These are phyloP conservation scores for Eucalyptus camaldulensis DNA, from an alignment of 345 rosid genomes.

Conservation along the genomic window DNA sequence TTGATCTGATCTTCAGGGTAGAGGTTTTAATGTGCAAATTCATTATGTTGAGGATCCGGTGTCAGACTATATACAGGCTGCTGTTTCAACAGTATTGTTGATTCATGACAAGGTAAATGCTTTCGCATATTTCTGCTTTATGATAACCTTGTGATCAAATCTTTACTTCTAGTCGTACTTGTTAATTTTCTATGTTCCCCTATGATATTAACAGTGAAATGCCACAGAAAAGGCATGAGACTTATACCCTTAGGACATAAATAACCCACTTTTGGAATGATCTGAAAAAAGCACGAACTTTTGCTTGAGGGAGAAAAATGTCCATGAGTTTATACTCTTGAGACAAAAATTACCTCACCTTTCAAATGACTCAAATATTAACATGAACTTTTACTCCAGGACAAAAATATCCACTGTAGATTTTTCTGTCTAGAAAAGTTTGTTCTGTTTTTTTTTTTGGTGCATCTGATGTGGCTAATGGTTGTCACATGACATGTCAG, in stretches of 20 bases:
- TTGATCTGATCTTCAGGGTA: slow-evolving; percentile 44
- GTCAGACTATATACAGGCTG: slow-evolving; percentile 67
- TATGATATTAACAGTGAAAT: background rate
- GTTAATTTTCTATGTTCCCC: background rate
- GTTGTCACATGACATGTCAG: background rate
- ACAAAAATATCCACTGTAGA: background rate
- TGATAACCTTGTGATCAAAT: background rate
- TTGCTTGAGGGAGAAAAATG: background rate
- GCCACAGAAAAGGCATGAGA: background rate
- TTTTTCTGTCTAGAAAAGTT: background rate
- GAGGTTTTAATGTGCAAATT: slow-evolving; percentile 80
- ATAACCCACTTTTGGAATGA: background rate
- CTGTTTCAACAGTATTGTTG: slow-evolving; percentile 63
- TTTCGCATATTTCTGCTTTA: background rate
- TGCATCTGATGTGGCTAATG: background rate
- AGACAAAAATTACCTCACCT: background rate
- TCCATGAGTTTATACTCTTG: background rate
- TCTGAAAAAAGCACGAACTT: background rate
- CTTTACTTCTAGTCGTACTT: background rate
- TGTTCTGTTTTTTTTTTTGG: background rate
- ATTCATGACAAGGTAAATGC: slow-evolving; percentile 68
- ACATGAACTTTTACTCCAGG: background rate
- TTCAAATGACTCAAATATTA: background rate
- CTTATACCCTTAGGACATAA: background rate
- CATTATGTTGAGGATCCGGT: slow-evolving; percentile 87